phyloP scores from a whole-genome alignment of 2,329 filamentous ascomycete species.

The Pseudogymnoascus pannorum region DNA sequence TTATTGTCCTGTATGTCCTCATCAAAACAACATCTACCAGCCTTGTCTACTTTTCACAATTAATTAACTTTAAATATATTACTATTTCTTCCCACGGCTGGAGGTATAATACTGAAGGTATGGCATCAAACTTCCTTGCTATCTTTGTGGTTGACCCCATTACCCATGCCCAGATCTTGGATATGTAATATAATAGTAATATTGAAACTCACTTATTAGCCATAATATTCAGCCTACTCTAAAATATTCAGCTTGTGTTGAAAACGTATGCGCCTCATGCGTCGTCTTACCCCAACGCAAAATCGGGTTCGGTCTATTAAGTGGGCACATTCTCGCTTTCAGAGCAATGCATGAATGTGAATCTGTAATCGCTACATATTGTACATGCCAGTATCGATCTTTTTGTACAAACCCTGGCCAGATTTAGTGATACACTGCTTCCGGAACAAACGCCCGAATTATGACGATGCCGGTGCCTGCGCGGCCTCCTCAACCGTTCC shows the following conservation, averaged over 20 bases:
- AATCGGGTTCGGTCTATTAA: neutral
- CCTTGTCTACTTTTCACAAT: neutral
- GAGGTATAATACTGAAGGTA: neutral
- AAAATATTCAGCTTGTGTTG: neutral
- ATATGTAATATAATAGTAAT: neutral
- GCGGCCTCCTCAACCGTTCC: neutral
- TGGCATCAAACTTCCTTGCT: neutral
- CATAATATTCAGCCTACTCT: conserved; percentile 5
- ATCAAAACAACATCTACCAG: neutral
- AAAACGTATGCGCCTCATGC: neutral
- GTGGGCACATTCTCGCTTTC: neutral
- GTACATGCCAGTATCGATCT: conserved; percentile 4
- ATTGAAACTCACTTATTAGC: neutral
- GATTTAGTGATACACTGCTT: conserved; percentile 5
- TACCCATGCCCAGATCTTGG: neutral
- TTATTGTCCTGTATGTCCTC: neutral
- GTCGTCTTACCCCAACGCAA: neutral
- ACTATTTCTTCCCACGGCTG: neutral
- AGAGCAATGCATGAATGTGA: neutral
- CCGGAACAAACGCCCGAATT: neutral
- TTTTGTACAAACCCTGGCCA: neutral
- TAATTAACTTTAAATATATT: neutral
- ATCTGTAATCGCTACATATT: conserved; percentile 4
- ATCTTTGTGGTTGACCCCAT: neutral
- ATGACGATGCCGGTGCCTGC: neutral